Evolutionary conservation across 108 stramenopile genomes (phyloP).

Genomic region (Craspedostauros australis): DNA sequence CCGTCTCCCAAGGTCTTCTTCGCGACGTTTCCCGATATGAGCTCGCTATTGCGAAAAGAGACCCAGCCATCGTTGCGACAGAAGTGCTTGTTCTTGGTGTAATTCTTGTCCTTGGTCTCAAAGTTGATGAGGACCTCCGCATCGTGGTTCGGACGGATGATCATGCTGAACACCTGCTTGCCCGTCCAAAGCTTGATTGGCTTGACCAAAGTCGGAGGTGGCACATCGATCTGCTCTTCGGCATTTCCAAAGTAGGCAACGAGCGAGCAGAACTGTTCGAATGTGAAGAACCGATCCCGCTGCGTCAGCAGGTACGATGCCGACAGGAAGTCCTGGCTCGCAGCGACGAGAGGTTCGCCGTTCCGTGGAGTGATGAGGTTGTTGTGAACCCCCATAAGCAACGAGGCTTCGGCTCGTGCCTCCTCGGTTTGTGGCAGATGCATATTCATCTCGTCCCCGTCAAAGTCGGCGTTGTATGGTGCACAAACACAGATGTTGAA

Average conservation of each 20-base stretch:
- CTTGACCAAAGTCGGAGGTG: slow-evolving; percentile 86
- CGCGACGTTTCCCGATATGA: slow-evolving; percentile 90
- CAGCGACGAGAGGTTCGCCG: slow-evolving; percentile 97
- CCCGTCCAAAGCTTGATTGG: slow-evolving; percentile 96
- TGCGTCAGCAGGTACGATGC: slow-evolving; percentile 94
- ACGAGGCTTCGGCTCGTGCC: slow-evolving; percentile 92
- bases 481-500: slow-evolving; percentile 99
- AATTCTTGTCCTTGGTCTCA: slow-evolving; percentile 94
- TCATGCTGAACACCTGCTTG: slow-evolving; percentile 88
- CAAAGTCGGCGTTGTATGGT: slow-evolving; percentile 99
- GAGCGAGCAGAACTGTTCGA: slow-evolving; percentile 80
- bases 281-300: slow-evolving; percentile 88
- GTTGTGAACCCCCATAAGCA: slow-evolving; percentile 92
- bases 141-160: slow-evolving; percentile 81
- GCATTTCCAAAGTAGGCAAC: slow-evolving; percentile 92
- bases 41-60: slow-evolving; percentile 85
- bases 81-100: slow-evolving; percentile 73
- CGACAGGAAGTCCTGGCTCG: slow-evolving; percentile 96
- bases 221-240: slow-evolving; percentile 87
- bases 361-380: slow-evolving; percentile 96
- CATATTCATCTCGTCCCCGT: slow-evolving; percentile 99
- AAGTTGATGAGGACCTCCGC: slow-evolving; percentile 74
- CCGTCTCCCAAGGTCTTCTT: slow-evolving; percentile 97
- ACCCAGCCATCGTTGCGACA: slow-evolving; percentile 97
- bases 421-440: slow-evolving; percentile 99